These are phyloP conservation scores for Fusarium caatingaense DNA, from an alignment of 2,329 filamentous ascomycete species.

Conservation along the genomic window DNA sequence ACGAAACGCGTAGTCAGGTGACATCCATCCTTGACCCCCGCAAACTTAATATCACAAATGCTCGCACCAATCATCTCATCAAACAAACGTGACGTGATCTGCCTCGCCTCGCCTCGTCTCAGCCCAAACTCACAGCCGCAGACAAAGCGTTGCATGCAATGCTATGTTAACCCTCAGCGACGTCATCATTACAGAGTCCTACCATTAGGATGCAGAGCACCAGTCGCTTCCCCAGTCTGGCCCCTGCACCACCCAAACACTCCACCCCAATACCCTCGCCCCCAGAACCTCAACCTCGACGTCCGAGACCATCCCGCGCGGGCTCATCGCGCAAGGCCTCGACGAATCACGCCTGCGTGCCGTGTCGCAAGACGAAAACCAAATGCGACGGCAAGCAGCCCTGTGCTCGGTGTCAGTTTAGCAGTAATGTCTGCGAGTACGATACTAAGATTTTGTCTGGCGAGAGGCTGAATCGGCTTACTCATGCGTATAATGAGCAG, in stretches of 20 bases:
- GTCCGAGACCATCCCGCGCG: background rate
- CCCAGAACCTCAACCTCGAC: background rate
- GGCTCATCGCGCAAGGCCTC: slow-evolving; percentile 8
- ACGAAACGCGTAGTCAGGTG: slow-evolving; percentile 11
- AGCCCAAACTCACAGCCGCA: background rate
- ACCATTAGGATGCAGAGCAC: slow-evolving; percentile 1
- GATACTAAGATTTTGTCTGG: slow-evolving; percentile 14
- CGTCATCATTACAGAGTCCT: slow-evolving; percentile 14
- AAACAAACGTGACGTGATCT: background rate
- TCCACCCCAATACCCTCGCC: background rate
- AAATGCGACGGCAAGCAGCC: slow-evolving; percentile 25
- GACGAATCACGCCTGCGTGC: slow-evolving; percentile 13
- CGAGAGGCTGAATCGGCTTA: slow-evolving; percentile 22
- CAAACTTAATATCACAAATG: no score
- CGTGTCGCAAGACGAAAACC: slow-evolving; percentile 25
- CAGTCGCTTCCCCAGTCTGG: slow-evolving; percentile 9
- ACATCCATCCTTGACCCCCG: background rate
- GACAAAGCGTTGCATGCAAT: slow-evolving; percentile 1
- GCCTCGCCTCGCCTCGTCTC: background rate
- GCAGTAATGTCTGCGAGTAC: slow-evolving; percentile 11
- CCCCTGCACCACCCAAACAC: slow-evolving; percentile 9
- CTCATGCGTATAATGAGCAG: slow-evolving; percentile 20
- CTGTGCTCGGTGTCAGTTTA: slow-evolving; percentile 4
- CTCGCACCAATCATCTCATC: background rate
- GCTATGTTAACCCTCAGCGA: slow-evolving; percentile 6